phyloP scores from a whole-genome alignment of 176 grass and related monocot genomes.

The Zoysia japonica region DNA sequence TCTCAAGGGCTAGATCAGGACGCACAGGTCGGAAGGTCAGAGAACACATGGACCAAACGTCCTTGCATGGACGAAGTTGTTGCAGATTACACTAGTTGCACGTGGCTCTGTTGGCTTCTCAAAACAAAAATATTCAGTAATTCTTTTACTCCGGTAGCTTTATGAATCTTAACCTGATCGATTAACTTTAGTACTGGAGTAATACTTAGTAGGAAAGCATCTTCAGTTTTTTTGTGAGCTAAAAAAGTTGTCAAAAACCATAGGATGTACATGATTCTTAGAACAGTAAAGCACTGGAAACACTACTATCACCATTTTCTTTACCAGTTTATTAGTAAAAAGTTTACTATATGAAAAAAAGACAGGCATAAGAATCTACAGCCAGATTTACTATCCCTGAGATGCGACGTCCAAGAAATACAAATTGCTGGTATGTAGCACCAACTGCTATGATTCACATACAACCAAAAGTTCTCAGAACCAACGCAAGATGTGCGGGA shows the following conservation, averaged over 20 bases:
- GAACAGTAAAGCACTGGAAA: too few relatives aligned
- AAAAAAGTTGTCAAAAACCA: too few relatives aligned
- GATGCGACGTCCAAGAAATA: constrained; percentile 1
- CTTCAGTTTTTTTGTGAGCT: too few relatives aligned
- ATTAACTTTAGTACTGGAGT: background rate
- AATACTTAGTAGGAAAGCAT: too few relatives aligned
- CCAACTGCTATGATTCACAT: constrained; percentile 1
- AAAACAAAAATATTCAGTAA: background rate
- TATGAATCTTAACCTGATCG: constrained; percentile 17
- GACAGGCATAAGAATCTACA: background rate
- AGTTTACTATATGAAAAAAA: background rate
- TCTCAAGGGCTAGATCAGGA: constrained; percentile 13
- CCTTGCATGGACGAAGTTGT: constrained; percentile 38
- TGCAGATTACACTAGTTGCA: constrained; percentile 41
- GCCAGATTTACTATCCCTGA: background rate
- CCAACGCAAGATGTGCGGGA: background rate
- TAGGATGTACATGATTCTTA: too few relatives aligned
- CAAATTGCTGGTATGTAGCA: constrained; percentile 12
- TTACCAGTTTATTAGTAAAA: background rate
- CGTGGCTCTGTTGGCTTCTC: constrained; percentile 2
- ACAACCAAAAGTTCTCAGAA: constrained; percentile 28
- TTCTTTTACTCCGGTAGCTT: constrained; percentile 13
- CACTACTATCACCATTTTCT: background rate
- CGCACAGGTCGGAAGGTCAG: constrained; percentile 25
- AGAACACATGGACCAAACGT: constrained; percentile 37